phyloP scores from a whole-genome alignment of 345 rosid genomes.

The Garcia nutans region DNA sequence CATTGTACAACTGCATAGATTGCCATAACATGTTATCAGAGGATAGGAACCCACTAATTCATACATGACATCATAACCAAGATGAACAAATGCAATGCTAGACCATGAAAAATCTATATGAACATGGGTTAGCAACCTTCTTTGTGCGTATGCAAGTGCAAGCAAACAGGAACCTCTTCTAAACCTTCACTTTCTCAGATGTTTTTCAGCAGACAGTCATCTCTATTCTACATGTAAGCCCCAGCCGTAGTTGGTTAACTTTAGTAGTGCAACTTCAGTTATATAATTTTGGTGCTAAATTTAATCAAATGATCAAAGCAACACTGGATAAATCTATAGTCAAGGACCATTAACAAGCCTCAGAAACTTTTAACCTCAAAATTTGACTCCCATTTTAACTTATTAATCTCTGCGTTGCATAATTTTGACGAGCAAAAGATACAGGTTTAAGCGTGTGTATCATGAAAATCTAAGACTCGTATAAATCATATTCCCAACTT shows the following conservation, averaged over 20 bases:
- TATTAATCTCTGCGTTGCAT: background rate
- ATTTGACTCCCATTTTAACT: background rate
- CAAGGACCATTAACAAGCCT: background rate
- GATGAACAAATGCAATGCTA: background rate
- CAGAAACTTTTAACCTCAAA: background rate
- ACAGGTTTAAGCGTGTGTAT: background rate
- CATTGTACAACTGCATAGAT: conserved; percentile 2
- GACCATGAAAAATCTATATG: background rate
- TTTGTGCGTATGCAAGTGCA: no score
- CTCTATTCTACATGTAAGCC: background rate
- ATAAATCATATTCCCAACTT: background rate
- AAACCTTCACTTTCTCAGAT: background rate
- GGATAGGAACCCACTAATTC: background rate
- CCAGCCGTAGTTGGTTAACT: no score
- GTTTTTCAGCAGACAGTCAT: no score
- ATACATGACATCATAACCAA: background rate
- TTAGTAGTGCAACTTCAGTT: background rate
- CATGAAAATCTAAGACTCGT: background rate
- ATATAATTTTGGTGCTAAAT: background rate
- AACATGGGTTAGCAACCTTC: background rate
- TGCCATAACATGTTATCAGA: background rate
- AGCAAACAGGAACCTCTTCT: no score
- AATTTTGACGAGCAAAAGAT: background rate
- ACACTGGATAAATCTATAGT: background rate
- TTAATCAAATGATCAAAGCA: background rate